Base-by-base conservation (phyloP, 225 moss, liverwort and hornwort genomes). In the Climacium dendroides region DNA sequence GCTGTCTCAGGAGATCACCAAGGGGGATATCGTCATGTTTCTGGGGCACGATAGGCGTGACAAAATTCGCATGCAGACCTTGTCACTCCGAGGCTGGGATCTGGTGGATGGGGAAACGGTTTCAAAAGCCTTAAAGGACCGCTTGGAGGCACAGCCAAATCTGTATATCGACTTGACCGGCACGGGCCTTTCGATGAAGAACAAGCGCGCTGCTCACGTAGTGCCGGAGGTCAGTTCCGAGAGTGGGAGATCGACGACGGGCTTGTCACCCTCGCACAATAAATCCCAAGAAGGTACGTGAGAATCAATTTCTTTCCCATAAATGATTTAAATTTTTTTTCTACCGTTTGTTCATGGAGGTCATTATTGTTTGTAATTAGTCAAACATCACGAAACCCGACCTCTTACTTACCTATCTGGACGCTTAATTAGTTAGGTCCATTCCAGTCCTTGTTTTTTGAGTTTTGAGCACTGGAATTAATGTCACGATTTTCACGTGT, bases 121-220 rank as follows among this genome's bases (percentile, higher is more conserved):
- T 53, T 77, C 54, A 53, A 20, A 1, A 59, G 59, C 92, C 41
- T 55, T 92, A 26, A 35, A 28, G 83, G 39, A 60, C 53, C 48
- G 34, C 45, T 34, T 43, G 45, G 17, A 34, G 17, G 34, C 32
- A 26, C 92, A 85, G 60, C 82, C 82, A 22, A 66, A 54, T 39
- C 87, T 92, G 15, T 53, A 72, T 35, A 66, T 92, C 59, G 89
- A 92, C 53, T 89, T 92, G 72, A 48, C 54, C 23, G 90, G 89
- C 47, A 90, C 90, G 11, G 92, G 87, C 15, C 87, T 92, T 32
- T 85, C 47, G 28, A 34, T 35, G 37, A 90, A 74, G 60, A 41
- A 90, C 41, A 89, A 82, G 90, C 77, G 28, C 29, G 17, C 16
- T 24, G 26, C 57, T 26, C 78, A 11, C 6, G 39, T 20, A 79